Evolutionary conservation across 148 eudicot species (phyloP).

Genomic region (Dianthus caryophyllus): DNA sequence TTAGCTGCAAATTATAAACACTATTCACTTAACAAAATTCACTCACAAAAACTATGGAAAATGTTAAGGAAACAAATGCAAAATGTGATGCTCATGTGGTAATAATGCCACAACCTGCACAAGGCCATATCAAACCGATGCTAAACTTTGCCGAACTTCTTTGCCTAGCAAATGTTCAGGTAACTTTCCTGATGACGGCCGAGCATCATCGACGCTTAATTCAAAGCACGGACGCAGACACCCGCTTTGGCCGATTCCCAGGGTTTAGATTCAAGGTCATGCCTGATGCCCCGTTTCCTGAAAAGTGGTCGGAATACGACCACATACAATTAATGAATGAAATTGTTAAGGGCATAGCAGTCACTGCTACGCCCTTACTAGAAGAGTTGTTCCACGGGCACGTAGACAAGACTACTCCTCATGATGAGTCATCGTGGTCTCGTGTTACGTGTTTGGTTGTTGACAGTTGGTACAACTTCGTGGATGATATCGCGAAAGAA

Average conservation of each 20-base stretch:
- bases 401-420: too few species aligned
- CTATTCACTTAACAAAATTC: too few species aligned
- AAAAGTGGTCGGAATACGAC: slow-evolving; percentile 6
- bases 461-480: slow-evolving; percentile 25
- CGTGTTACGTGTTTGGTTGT: slow-evolving; percentile 30
- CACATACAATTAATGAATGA: too few species aligned
- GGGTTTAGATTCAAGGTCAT: slow-evolving; percentile 22
- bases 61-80: too few species aligned
- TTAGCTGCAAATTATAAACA: too few species aligned
- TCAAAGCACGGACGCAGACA: slow-evolving; percentile 13
- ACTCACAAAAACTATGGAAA: too few species aligned
- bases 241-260: slow-evolving; percentile 23
- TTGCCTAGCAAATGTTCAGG: slow-evolving; percentile 23
- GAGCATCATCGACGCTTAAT: slow-evolving; percentile 22
- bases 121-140: slow-evolving; percentile 38
- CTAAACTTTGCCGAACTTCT: slow-evolving; percentile 36
- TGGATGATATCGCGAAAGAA: slow-evolving; percentile 22
- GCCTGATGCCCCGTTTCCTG: slow-evolving; percentile 15
- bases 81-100: slow-evolving; percentile 35
- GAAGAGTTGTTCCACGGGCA: slow-evolving; percentile 14
- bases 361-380: slow-evolving; percentile 15
- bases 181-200: slow-evolving; percentile 33
- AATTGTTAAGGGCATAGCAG: not conserved
- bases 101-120: slow-evolving; percentile 30
- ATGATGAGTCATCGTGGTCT: too few species aligned